phyloP scores from a whole-genome alignment of 2,329 filamentous ascomycete species.

The Penicillium sp. region DNA sequence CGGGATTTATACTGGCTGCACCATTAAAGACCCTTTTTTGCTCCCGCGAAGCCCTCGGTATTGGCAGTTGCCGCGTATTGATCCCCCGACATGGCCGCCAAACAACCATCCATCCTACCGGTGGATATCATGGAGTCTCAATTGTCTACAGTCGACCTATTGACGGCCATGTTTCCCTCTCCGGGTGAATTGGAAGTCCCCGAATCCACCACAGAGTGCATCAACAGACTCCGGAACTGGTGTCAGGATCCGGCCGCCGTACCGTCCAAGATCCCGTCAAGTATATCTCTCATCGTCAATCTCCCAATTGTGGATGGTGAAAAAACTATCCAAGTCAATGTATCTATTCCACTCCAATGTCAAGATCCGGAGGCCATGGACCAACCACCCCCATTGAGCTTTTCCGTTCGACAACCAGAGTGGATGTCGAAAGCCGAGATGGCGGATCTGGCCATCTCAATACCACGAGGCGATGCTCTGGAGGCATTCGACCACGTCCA shows the following conservation, averaged over 20 bases:
- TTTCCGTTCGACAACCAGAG: constrained; percentile 47
- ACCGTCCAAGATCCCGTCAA: constrained; percentile 20
- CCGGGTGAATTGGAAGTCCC: constrained; percentile 43
- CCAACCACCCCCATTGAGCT: constrained; percentile 25
- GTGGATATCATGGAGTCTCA: constrained; percentile 50
- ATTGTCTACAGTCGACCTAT: constrained; percentile 51
- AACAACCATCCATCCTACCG: constrained; percentile 30
- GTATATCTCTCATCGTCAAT: constrained; percentile 23
- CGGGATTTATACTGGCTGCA: too few relatives aligned
- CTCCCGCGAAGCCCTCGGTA: too few relatives aligned
- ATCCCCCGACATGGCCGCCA: too few relatives aligned
- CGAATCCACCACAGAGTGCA: constrained; percentile 31
- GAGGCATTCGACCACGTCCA: constrained; percentile 48
- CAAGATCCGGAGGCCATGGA: constrained; percentile 13
- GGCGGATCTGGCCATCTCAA: constrained; percentile 36
- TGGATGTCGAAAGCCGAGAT: constrained; percentile 55
- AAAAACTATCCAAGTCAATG: constrained; percentile 29
- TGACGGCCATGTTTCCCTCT: constrained; percentile 52
- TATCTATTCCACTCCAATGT: constrained; percentile 28
- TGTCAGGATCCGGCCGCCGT: constrained; percentile 18
- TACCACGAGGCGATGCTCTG: constrained; percentile 48
- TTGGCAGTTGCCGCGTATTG: too few relatives aligned
- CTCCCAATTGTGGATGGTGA: constrained; percentile 26
- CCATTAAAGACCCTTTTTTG: too few relatives aligned
- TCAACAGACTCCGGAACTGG: constrained; percentile 30